Percentiles rank a stretch among this genome's conserved stretches.
phyloP scores from a whole-genome alignment of 768 basidiomycete genomes.

The Pleurotus giganteus region DNA sequence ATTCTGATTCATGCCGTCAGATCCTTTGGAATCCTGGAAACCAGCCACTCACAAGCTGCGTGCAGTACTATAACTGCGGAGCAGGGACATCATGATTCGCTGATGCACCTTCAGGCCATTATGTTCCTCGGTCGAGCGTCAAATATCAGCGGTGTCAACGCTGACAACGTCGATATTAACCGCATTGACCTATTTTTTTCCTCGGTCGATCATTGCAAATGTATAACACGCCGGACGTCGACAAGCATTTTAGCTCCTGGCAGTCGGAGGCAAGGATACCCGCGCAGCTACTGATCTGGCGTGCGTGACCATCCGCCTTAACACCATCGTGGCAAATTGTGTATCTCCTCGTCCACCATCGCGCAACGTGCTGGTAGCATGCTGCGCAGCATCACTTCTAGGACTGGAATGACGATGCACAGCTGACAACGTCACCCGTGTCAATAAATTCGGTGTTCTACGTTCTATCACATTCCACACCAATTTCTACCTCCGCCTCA shows the following conservation, averaged over 20 bases:
- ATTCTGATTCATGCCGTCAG: background rate
- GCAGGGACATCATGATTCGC: slow-evolving; percentile 4
- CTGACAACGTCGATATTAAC: background rate
- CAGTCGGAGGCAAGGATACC: background rate
- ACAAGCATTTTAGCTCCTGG: background rate
- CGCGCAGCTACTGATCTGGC: background rate
- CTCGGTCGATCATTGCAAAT: background rate
- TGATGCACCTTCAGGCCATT: background rate
- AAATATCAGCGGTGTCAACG: background rate
- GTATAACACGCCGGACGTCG: background rate
- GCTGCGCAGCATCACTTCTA: slow-evolving; percentile 5
- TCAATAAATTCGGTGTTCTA: slow-evolving; percentile 1
- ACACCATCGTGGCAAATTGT: background rate
- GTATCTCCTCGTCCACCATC: background rate
- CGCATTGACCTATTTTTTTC: background rate
- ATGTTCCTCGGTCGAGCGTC: slow-evolving; percentile 1
- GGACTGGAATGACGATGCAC: slow-evolving; percentile 1
- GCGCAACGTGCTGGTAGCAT: background rate
- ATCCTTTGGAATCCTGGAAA: slow-evolving; percentile 1
- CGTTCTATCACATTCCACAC: slow-evolving; percentile 5
- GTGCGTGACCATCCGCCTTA: slow-evolving; percentile 7
- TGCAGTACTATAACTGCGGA: slow-evolving; percentile 3
- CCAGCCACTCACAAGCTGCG: background rate
- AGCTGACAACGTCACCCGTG: background rate
- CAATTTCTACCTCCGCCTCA: slow-evolving; percentile 7